Percentiles rank a stretch among this genome's conserved stretches.
phyloP scores from a whole-genome alignment of 306 rosid species.

The Begonia peltatifolia region DNA sequence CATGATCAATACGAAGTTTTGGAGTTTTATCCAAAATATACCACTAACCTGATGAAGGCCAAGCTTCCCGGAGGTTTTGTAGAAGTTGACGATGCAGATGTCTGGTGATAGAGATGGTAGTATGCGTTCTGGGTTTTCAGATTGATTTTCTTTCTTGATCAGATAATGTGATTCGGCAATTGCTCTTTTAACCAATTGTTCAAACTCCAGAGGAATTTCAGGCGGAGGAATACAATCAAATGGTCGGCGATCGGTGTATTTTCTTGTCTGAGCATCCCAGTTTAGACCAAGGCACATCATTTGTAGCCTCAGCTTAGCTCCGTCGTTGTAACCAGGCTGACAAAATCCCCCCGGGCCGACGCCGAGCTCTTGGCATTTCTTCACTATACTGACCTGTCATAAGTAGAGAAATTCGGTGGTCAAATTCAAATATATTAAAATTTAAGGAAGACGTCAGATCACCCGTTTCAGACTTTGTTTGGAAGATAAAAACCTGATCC shows the following conservation, averaged over 20 bases:
- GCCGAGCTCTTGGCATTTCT: constrained; percentile 32
- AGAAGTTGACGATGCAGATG: constrained; percentile 57
- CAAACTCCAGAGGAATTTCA: constrained; percentile 25
- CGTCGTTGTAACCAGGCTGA: constrained; percentile 38
- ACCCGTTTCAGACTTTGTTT: too few relatives aligned
- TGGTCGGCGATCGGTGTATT: constrained; percentile 18
- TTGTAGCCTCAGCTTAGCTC: constrained; percentile 42
- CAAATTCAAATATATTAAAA: not conserved
- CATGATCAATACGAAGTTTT: too few relatives aligned
- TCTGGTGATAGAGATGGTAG: constrained; percentile 56
- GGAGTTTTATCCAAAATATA: too few relatives aligned
- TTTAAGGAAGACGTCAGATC: too few relatives aligned
- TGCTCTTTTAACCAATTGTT: constrained; percentile 19
- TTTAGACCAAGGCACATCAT: constrained; percentile 72
- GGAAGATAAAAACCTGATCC: constrained; percentile 27
- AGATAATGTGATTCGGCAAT: constrained; percentile 28
- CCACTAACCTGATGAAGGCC: constrained; percentile 54
- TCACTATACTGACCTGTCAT: constrained; percentile 34
- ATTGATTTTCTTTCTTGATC: constrained; percentile 9
- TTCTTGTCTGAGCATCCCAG: constrained; percentile 58
- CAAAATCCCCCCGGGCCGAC: constrained; percentile 60
- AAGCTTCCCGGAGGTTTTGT: constrained; percentile 37
- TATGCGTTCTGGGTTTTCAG: constrained; percentile 16
- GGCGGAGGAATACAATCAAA: constrained; percentile 32
- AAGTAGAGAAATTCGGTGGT: not conserved